Evolutionary conservation across 345 rosid genomes (phyloP), one percentile per base, ranked within the genome.

Genomic region (Anastatica hierochuntica): DNA sequence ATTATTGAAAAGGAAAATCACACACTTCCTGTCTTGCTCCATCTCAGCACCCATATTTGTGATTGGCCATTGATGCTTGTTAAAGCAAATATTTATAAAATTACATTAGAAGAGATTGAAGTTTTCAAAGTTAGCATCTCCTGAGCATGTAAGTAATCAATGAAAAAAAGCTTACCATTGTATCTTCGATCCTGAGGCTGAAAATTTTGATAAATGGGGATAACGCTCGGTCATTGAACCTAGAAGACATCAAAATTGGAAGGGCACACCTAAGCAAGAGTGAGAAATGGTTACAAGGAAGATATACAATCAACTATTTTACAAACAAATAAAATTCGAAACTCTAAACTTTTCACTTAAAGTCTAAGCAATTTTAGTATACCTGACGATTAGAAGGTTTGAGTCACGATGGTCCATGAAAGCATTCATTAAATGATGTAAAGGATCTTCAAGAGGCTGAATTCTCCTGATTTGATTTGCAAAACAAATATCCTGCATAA

Each of bases 101-200:
- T 43, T 14, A 49, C 40, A 49, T 8, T 26, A 15, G 9, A 24
- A 48, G 56, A 48, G 23, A 49, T 23, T 34, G n/a, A 8, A 34
- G 20, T 31, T 61, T 21, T 11, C 8, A n/a, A n/a, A n/a, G n/a
- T n/a, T n/a, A n/a, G n/a, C n/a, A n/a, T n/a, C n/a, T n/a, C n/a
- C n/a, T n/a, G n/a, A n/a, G n/a, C n/a, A n/a, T n/a, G n/a, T n/a
- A n/a, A n/a, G n/a, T n/a, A n/a, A n/a, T n/a, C n/a, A n/a, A n/a
- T n/a, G n/a, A n/a, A n/a, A n/a, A n/a, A n/a, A n/a, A 2, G 41
- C 83, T 71, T 71, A 92, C 98, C 97, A 92, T 85, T 36, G 97
- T 85, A 75, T 92, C 98, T 58, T 94, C 98, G 52, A 92, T 92
- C 35, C 97, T 95, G 10, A 92, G 90, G 83, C 98, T 92, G 72